Evolutionary conservation across 192 early-diverging fungal species (phyloP), one percentile per base, ranked within the genome.

Genomic region (Gorgonomyces haynaldii): DNA sequence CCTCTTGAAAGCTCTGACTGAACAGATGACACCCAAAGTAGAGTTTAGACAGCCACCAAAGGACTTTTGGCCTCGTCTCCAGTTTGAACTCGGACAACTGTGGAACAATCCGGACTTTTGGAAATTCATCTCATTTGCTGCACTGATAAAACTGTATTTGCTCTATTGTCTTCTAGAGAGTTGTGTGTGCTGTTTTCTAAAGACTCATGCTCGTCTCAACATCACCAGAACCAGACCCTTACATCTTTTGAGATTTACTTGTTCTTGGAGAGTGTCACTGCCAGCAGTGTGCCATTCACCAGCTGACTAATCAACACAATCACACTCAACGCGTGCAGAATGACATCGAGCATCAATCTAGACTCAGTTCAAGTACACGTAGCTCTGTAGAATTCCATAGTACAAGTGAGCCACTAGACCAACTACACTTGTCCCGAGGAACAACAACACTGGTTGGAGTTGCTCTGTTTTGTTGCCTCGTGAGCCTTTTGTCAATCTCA

Each of bases 391-490:
- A 4, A 66, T 28, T 15, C 47, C 31, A 30, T 54, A 66, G 37
- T 52, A 66, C 5, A 66, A 36, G 39, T 66, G 36, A 20, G 16
- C 44, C 22, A 52, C 39, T 1, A 47, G 16, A 9, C 52, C 28
- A 8, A 53, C 27, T 4, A 66, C 12, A 4, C 52, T 53, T 27
- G 58, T 29, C 3, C 36, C 59, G 2, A 62, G 27, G 37, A 66
- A 66, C 0, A 57, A 20, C 2, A 40, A 44, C 13, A 50, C 32
- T 3, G 64, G 49, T 1, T 20, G 20, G 10, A 31, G 7, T 20
- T 66, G 54, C 40, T 66, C 64, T 32, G 47, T 50, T 37, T 66
- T 66, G 53, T 66, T 66, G 8, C 64, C 64, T 47, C 56, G 16
- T 20, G 30, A 22, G 8, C 56, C 61, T 57, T 21, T 21, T 8